phyloP scores from a whole-genome alignment of 2,329 filamentous ascomycete species.

The Corynespora cassiicola region DNA sequence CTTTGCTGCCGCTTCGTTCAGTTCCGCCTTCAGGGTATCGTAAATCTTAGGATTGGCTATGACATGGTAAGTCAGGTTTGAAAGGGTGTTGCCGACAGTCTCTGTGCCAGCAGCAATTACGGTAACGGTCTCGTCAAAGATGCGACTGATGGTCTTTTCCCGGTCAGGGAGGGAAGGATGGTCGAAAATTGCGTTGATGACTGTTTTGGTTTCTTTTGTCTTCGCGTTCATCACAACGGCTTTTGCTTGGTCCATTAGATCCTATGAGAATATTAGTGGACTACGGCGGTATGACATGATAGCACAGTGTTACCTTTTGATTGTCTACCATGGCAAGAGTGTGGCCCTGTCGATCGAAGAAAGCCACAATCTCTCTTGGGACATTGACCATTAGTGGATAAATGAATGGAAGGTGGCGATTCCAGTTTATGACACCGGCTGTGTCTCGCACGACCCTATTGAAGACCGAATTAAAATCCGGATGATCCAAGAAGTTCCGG shows the following conservation, averaged over 20 bases:
- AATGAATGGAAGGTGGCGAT: constrained; percentile 13
- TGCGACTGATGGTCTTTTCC: constrained; percentile 41
- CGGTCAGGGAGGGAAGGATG: constrained; percentile 36
- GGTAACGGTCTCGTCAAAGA: constrained; percentile 41
- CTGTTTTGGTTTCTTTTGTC: constrained; percentile 22
- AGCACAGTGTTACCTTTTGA: constrained; percentile 6
- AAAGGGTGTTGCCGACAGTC: constrained; percentile 44
- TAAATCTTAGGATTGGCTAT: constrained; percentile 38
- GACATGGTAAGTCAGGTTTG: constrained; percentile 44
- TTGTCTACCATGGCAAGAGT: constrained; percentile 12
- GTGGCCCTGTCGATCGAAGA: constrained; percentile 5
- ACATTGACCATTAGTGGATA: constrained; percentile 6
- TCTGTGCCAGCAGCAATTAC: constrained; percentile 47
- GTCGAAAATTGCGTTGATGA: constrained; percentile 40
- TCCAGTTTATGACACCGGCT: constrained; percentile 11
- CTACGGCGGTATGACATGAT: neutral
- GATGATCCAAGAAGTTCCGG: constrained; percentile 10
- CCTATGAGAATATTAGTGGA: constrained; percentile 4
- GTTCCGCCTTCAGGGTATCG: constrained; percentile 40
- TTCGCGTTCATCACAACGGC: constrained; percentile 8
- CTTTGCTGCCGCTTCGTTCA: constrained; percentile 22
- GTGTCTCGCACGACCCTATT: constrained; percentile 10
- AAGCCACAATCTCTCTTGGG: constrained; percentile 5
- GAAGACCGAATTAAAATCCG: constrained; percentile 13
- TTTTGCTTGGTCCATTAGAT: constrained; percentile 12